These are phyloP conservation scores for Forsythia suspensa DNA, from an alignment of 257 asterid species.

Conservation along the genomic window DNA sequence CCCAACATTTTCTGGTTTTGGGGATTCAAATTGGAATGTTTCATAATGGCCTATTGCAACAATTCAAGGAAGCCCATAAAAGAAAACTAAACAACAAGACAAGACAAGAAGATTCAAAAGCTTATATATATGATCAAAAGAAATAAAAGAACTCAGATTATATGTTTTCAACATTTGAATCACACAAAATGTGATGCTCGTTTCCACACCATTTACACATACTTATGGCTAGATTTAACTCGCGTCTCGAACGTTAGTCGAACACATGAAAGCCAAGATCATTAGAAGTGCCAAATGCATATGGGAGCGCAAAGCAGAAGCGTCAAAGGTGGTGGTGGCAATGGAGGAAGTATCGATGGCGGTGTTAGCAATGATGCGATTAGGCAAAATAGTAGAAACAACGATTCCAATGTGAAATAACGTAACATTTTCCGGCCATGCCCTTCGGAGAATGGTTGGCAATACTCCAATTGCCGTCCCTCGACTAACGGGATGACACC, in stretches of 20 bases:
- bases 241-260: slow-evolving; percentile 14
- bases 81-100: too few species aligned
- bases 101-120: neutral
- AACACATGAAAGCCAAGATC: slow-evolving; percentile 23
- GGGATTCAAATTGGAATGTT: too few species aligned
- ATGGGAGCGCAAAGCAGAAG: slow-evolving; percentile 28
- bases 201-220: neutral
- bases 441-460: neutral
- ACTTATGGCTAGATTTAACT: neutral
- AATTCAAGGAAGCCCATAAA: too few species aligned
- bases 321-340: slow-evolving; percentile 31
- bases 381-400: slow-evolving; percentile 25
- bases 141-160: neutral
- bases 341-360: slow-evolving; percentile 33
- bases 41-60: too few species aligned
- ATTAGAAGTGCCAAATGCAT: slow-evolving; percentile 22
- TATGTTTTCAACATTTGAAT: neutral
- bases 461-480: slow-evolving; percentile 7
- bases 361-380: slow-evolving; percentile 22
- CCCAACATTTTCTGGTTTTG: too few species aligned
- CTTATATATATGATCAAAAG: too few species aligned
- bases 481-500: neutral
- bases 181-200: neutral
- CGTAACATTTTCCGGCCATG: slow-evolving; percentile 2
- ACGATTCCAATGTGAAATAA: slow-evolving; percentile 28